Percentiles rank a stretch among this genome's conserved stretches.
Conservation (phyloP, 73 alveolate genomes). For the Symbiodinium natans region DNA sequence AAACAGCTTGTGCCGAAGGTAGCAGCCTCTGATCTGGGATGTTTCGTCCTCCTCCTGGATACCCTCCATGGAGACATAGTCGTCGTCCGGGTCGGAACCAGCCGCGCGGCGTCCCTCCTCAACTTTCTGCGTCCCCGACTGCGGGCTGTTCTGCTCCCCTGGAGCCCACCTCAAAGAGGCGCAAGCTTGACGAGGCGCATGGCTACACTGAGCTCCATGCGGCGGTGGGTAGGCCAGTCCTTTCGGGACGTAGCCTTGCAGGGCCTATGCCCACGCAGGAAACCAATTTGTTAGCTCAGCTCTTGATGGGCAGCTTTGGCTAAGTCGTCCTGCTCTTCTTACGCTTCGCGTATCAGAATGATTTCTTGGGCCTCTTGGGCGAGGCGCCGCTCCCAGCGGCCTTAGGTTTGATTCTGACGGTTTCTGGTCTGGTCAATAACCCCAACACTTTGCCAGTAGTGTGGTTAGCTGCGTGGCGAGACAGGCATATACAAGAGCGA, state of each 20-base stretch:
- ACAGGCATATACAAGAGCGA: not conserved
- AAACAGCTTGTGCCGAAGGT: no score
- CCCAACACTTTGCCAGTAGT: not conserved
- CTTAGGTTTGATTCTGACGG: not conserved
- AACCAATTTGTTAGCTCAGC: not conserved
- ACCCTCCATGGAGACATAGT: not conserved
- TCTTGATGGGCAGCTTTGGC: not conserved
- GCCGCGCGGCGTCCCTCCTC: no score
- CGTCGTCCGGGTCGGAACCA: not conserved
- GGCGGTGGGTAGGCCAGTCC: not conserved
- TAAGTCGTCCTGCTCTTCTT: not conserved
- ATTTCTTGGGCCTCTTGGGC: no score
- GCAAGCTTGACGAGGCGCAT: not conserved
- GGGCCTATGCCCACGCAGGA: slow-evolving; percentile 5
- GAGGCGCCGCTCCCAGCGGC: not conserved
- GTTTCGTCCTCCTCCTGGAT: not conserved
- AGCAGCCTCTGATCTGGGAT: not conserved
- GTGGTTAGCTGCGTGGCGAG: not conserved
- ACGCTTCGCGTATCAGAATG: no score
- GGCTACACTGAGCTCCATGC: not conserved
- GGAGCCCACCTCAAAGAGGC: not conserved
- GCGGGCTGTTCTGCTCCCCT: not conserved
- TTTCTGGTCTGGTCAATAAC: not conserved
- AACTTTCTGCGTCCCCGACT: no score
- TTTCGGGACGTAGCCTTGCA: not conserved